These are phyloP conservation scores for Petasospora fabianii DNA, from an alignment of 1,139 yeast species.

Conservation along the genomic window DNA sequence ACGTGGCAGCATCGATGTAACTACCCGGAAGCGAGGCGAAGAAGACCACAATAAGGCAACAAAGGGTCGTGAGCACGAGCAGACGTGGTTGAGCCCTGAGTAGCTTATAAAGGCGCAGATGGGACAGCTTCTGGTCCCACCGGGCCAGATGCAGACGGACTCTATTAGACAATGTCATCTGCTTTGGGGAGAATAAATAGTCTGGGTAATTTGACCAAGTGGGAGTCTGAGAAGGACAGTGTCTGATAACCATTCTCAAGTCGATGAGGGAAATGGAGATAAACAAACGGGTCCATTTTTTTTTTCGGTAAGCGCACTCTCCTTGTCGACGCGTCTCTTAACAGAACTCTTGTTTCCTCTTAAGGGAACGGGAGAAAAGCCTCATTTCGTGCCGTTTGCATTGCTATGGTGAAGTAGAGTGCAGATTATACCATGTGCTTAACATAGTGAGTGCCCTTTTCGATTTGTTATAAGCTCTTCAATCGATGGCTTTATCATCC, in stretches of 20 bases:
- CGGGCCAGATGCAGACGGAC: neutral
- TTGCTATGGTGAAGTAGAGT: no score
- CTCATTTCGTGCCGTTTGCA: no score
- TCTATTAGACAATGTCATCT: neutral
- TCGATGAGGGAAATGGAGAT: neutral
- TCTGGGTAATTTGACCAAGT: neutral
- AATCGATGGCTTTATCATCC: no score
- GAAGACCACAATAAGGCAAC: neutral
- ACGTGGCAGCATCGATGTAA: neutral
- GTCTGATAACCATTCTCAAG: no score
- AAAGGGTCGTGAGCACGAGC: neutral
- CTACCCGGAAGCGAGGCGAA: neutral
- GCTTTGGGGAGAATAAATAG: neutral
- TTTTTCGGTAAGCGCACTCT: neutral
- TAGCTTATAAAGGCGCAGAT: neutral
- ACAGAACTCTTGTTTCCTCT: no score
- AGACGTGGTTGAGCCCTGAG: constrained; percentile 1
- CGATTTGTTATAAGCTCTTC: no score
- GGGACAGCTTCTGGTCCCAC: neutral
- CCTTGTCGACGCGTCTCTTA: no score
- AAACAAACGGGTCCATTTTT: neutral
- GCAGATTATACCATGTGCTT: no score
- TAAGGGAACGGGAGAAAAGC: no score
- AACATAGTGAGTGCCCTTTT: no score
- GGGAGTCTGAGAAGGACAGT: neutral